phyloP scores from a whole-genome alignment of 495 filamentous ascomycete species.

The Penicillium canescens region DNA sequence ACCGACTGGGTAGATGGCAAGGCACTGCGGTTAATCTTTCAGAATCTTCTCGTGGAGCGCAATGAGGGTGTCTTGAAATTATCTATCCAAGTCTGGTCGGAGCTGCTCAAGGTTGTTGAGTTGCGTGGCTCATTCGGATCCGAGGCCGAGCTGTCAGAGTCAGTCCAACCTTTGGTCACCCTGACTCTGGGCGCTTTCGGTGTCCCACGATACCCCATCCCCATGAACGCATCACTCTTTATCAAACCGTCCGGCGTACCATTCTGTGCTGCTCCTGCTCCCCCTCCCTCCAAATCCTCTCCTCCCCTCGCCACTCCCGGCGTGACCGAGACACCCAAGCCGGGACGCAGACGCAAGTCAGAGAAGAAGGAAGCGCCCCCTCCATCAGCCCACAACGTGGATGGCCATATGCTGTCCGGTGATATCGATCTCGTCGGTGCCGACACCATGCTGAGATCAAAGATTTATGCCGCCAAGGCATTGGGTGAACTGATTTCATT shows the following conservation, averaged over 20 bases:
- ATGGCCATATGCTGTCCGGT: conserved; percentile 96
- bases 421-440: conserved; percentile 91
- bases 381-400: conserved; percentile 81
- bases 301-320: conserved; percentile 38
- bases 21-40: conserved; percentile 84
- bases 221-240: conserved; percentile 86
- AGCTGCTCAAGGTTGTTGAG: conserved; percentile 69
- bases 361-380: conserved; percentile 77
- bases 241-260: conserved; percentile 90
- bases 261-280: conserved; percentile 57
- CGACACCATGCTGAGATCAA: conserved; percentile 84
- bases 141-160: conserved; percentile 58
- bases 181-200: conserved; percentile 88
- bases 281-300: conserved; percentile 57
- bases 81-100: conserved; percentile 84
- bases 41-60: conserved; percentile 92
- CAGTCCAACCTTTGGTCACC: conserved; percentile 74
- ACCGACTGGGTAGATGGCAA: conserved; percentile 92
- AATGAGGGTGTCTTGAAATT: conserved; percentile 75
- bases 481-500: conserved; percentile 59
- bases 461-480: conserved; percentile 80
- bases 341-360: conserved; percentile 76
- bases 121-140: conserved; percentile 58
- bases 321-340: conserved; percentile 27
- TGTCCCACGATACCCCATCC: conserved; percentile 80